Evolutionary conservation across 805 yeast species (phyloP).

Genomic region (Candida krabiensis): DNA sequence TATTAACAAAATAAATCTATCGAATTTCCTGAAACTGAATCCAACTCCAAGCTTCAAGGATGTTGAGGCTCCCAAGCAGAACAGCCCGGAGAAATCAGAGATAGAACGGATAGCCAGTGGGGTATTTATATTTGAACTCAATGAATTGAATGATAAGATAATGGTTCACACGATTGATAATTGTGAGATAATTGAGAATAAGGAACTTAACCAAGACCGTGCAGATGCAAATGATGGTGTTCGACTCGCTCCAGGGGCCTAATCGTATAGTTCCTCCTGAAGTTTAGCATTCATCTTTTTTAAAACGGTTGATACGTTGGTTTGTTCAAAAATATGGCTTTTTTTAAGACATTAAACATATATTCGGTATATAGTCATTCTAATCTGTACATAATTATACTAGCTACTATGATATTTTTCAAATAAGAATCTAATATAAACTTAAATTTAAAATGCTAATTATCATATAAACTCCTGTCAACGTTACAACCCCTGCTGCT

Average conservation of each 20-base stretch:
- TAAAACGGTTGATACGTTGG: too few species aligned
- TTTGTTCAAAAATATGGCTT: too few species aligned
- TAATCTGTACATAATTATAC: not conserved
- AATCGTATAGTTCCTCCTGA: constrained; percentile 2
- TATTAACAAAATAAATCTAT: constrained; percentile 20
- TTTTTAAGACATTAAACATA: not conserved
- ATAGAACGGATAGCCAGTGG: constrained; percentile 48
- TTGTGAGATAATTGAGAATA: constrained; percentile 55
- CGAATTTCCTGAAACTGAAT: constrained; percentile 13
- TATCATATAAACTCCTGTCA: too few species aligned
- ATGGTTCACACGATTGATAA: constrained; percentile 67
- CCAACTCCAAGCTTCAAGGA: not conserved
- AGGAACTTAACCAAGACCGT: constrained; percentile 16
- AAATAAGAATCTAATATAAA: too few species aligned
- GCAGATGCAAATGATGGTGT: constrained; percentile 10
- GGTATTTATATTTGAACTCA: constrained; percentile 64
- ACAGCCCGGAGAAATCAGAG: constrained; percentile 12
- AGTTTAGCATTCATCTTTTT: too few species aligned
- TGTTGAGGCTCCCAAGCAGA: constrained; percentile 2
- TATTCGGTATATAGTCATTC: not conserved
- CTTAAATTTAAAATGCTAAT: too few species aligned
- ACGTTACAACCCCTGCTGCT: not conserved
- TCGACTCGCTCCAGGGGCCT: constrained; percentile 23
- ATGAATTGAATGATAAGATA: constrained; percentile 52
- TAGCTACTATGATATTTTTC: too few species aligned